Percentiles rank a stretch among this genome's conserved stretches.
phyloP scores from a whole-genome alignment of 2,329 filamentous ascomycete genomes.

The Tolypocladium endophyticum region DNA sequence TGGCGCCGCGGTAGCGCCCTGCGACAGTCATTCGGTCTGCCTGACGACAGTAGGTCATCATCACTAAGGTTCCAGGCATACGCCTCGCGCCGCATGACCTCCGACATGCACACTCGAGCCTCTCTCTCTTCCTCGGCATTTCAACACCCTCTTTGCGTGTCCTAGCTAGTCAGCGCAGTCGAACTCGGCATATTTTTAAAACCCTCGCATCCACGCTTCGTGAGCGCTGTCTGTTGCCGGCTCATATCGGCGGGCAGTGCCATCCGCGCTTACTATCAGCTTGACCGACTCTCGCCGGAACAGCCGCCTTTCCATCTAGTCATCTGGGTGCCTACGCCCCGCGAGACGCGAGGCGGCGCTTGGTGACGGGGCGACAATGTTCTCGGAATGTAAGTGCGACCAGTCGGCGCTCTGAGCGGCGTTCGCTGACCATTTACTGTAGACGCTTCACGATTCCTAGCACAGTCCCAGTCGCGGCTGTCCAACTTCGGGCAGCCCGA shows the following conservation, averaged over 20 bases:
- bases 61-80: background rate
- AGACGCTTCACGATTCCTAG: constrained; percentile 96
- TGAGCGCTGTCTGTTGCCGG: background rate
- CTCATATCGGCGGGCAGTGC: background rate
- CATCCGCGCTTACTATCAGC: background rate
- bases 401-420: background rate
- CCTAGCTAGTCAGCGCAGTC: background rate
- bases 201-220: background rate
- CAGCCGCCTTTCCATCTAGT: background rate
- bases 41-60: background rate
- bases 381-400: constrained; percentile 69
- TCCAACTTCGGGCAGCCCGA: constrained; percentile 56
- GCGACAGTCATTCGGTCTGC: background rate
- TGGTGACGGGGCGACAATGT: constrained; percentile 26
- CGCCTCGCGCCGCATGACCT: background rate
- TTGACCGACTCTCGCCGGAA: background rate
- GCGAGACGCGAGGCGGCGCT: constrained; percentile 19
- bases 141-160: background rate
- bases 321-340: constrained; percentile 1
- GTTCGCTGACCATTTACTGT: constrained; percentile 10
- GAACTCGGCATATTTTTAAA: background rate
- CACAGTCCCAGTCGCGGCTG: constrained; percentile 88
- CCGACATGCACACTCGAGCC: background rate
- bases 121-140: background rate
- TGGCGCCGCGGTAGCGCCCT: background rate